These are phyloP conservation scores for Pseudogymnoascus sp. DNA, from an alignment of 2,329 filamentous ascomycete genomes.

Conservation along the genomic window DNA sequence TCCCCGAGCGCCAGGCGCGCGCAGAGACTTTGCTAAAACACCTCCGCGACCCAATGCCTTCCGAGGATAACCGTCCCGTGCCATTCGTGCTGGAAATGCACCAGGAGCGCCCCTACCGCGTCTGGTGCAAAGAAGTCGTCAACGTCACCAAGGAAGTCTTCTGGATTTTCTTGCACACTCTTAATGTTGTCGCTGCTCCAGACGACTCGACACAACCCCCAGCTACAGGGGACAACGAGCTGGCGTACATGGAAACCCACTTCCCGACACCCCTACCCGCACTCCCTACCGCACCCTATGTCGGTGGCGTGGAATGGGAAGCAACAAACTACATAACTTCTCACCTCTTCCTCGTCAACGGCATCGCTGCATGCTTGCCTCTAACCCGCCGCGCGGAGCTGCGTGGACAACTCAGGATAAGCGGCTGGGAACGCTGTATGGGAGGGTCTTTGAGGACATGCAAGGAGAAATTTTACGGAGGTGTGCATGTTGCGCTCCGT, in stretches of 20 bases:
- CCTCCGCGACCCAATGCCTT: conserved; percentile 69
- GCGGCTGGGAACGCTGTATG: conserved; percentile 86
- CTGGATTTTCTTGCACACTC: conserved; percentile 95
- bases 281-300: conserved; percentile 88
- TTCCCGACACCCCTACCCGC: conserved; percentile 84
- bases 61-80: conserved; percentile 67
- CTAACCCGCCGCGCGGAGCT: conserved; percentile 64
- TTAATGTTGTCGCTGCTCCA: conserved; percentile 74
- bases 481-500: conserved; percentile 79
- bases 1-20: conserved; percentile 56
- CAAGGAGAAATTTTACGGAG: conserved; percentile 95
- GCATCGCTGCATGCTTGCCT: conserved; percentile 74
- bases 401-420: conserved; percentile 69
- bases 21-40: conserved; percentile 70
- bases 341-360: conserved; percentile 88
- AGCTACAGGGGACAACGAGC: conserved; percentile 28
- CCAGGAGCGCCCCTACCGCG: conserved; percentile 75
- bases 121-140: conserved; percentile 88
- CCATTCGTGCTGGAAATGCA: conserved; percentile 88
- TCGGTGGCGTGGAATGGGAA: conserved; percentile 97
- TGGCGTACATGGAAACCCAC: conserved; percentile 58
- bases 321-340: conserved; percentile 93
- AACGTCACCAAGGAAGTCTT: conserved; percentile 97
- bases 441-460: conserved; percentile 77
- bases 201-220: neutral